Conservation (phyloP, 257 asterid genomes). For the Knoxia roxburghii region DNA sequence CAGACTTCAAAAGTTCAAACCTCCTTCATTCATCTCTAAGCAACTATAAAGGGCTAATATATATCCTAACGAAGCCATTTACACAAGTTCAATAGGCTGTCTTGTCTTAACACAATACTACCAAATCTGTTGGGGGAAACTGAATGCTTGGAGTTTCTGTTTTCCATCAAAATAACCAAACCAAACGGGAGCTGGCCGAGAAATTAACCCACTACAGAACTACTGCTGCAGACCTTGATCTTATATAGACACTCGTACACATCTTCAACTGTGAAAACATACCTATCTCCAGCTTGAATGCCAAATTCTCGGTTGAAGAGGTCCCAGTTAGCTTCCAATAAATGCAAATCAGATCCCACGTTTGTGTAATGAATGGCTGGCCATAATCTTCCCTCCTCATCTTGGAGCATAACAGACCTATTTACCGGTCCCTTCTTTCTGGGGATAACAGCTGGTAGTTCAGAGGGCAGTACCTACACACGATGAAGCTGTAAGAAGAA, state of each 20-base stretch:
- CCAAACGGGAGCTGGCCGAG: too few relatives aligned
- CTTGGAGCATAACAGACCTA: constrained; percentile 10
- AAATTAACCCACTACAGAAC: not conserved
- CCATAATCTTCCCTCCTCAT: constrained; percentile 14
- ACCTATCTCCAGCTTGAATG: constrained; percentile 20
- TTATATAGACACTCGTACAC: not conserved
- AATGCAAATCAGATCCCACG: constrained; percentile 3
- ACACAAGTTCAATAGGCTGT: not conserved
- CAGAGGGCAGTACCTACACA: constrained; percentile 19
- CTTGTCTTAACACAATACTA: too few relatives aligned
- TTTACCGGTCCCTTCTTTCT: not conserved
- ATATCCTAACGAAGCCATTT: not conserved
- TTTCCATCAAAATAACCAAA: not conserved
- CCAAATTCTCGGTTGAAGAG: constrained; percentile 13
- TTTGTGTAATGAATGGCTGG: constrained; percentile 13
- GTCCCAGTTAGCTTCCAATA: constrained; percentile 17
- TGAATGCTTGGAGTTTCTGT: not conserved
- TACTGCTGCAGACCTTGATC: constrained; percentile 10
- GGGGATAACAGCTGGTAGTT: constrained; percentile 4
- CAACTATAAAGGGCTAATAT: not conserved
- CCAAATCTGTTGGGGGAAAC: not conserved
- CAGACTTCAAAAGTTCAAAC: not conserved
- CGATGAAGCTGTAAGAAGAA: not conserved
- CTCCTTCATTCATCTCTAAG: not conserved
- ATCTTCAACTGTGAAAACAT: constrained; percentile 9